These are phyloP conservation scores for Tephrocybe sp. DNA, from an alignment of 768 basidiomycete species.

Conservation along the genomic window DNA sequence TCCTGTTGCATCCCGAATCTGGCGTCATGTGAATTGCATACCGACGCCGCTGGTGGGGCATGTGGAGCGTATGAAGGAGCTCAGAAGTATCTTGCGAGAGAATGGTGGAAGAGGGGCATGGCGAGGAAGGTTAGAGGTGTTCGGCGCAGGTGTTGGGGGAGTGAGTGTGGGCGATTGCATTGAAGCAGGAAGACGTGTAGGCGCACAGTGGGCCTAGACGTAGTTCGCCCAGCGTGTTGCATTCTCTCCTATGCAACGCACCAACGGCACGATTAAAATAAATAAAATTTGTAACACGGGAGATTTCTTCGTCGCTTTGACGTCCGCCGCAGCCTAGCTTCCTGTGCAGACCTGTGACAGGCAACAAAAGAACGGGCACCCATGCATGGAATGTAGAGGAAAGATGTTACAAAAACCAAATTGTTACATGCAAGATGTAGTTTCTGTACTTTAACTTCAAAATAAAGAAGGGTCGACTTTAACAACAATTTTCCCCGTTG, in stretches of 20 bases:
- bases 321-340: too few species aligned
- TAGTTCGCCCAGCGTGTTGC: too few species aligned
- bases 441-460: background rate
- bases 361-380: too few species aligned
- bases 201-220: constrained; percentile 31
- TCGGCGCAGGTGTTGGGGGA: constrained; percentile 85
- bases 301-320: too few species aligned
- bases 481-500: constrained; percentile 67
- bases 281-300: too few species aligned
- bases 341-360: too few species aligned
- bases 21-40: constrained; percentile 66
- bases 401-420: background rate
- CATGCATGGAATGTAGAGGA: background rate
- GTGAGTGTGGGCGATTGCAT: constrained; percentile 88
- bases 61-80: constrained; percentile 58
- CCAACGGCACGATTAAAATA: too few species aligned
- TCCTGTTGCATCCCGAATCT: constrained; percentile 52
- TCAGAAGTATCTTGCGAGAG: constrained; percentile 41
- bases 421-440: background rate
- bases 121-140: constrained; percentile 45
- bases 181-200: constrained; percentile 63
- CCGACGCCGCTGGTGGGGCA: constrained; percentile 79
- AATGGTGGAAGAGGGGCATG: constrained; percentile 36
- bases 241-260: too few species aligned
- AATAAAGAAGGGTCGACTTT: constrained; percentile 30